A percentile compares a stretch with the other conserved stretches of the same genome.
Evolutionary conservation across 2,329 filamentous ascomycete genomes (phyloP).

Genomic region (Eurotiales sp.): DNA sequence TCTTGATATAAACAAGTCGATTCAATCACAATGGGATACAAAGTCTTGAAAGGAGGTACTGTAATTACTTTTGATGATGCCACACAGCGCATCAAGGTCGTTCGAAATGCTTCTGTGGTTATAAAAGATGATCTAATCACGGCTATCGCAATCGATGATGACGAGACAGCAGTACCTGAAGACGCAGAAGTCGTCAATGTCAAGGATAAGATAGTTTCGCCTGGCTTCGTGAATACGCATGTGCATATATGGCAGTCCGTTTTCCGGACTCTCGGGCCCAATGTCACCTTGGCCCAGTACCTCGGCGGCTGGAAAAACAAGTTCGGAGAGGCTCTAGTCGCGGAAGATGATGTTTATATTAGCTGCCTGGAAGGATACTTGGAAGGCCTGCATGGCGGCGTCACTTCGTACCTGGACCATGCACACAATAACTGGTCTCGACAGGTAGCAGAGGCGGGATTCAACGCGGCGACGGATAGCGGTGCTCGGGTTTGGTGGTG

Average conservation of each 20-base stretch:
- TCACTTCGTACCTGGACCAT: conserved; percentile 53
- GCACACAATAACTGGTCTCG: conserved; percentile 44
- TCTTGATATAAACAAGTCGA: too few relatives aligned
- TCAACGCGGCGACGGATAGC: conserved; percentile 48
- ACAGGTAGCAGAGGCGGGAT: conserved; percentile 39
- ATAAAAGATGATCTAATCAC: background rate
- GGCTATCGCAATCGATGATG: background rate
- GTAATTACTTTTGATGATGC: background rate
- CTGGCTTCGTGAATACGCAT: conserved; percentile 57
- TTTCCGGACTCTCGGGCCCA: conserved; percentile 51
- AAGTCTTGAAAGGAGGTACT: background rate
- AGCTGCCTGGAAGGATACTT: conserved; percentile 47
- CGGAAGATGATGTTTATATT: conserved; percentile 48
- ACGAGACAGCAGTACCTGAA: background rate
- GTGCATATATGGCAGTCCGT: conserved; percentile 56
- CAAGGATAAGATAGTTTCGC: conserved; percentile 21
- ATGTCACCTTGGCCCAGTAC: conserved; percentile 50
- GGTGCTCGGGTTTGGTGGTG: conserved; percentile 49
- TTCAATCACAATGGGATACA: background rate
- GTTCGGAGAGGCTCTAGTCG: conserved; percentile 38
- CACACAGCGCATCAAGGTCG: background rate
- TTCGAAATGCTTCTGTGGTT: background rate
- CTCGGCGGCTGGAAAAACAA: conserved; percentile 22
- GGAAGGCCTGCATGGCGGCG: conserved; percentile 52
- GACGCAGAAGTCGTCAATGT: background rate